A percentile compares a stretch with the other conserved stretches of the same genome.
These are phyloP conservation scores for Setomelanomma holmii DNA, from an alignment of 2,329 filamentous ascomycete genomes.

Conservation along the genomic window DNA sequence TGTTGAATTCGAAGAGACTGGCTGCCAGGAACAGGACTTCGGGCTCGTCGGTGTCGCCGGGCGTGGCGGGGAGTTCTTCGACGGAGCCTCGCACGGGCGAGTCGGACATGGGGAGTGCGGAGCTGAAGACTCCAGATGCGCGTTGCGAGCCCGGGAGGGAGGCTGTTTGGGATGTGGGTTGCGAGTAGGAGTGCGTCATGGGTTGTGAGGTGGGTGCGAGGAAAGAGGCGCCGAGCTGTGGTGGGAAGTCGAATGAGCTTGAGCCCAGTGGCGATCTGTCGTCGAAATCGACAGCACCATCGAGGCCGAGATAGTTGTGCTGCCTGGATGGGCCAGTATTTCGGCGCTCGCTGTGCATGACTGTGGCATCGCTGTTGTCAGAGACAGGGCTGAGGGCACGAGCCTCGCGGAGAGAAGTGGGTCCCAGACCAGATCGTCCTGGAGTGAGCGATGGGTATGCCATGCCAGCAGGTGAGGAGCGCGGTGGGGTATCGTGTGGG, in stretches of 20 bases:
- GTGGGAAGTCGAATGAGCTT: constrained; percentile 32
- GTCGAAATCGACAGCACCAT: constrained; percentile 36
- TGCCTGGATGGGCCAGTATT: constrained; percentile 28
- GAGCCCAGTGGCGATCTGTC: constrained; percentile 22
- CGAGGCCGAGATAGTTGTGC: constrained; percentile 32
- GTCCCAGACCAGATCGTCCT: constrained; percentile 23
- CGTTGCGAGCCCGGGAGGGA: constrained; percentile 52
- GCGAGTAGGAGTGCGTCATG: constrained; percentile 23
- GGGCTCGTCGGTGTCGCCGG: constrained; percentile 63
- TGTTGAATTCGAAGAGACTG: constrained; percentile 96
- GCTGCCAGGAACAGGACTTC: constrained; percentile 89
- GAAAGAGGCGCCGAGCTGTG: constrained; percentile 37
- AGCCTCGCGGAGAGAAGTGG: constrained; percentile 29
- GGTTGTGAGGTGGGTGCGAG: constrained; percentile 28
- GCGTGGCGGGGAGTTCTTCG: constrained; percentile 32
- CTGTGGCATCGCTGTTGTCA: constrained; percentile 37
- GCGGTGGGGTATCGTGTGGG: constrained; percentile 37
- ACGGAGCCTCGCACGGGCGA: constrained; percentile 34
- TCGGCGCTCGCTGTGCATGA: constrained; percentile 30
- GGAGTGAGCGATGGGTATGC: constrained; percentile 31
- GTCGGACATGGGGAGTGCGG: constrained; percentile 82
- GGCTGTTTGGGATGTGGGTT: constrained; percentile 25
- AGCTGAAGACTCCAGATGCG: constrained; percentile 82
- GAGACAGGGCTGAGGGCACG: constrained; percentile 35
- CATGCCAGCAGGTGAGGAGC: constrained; percentile 34